Base-by-base conservation (phyloP, 768 basidiomycete species). In the Termitomyces sp. region DNA sequence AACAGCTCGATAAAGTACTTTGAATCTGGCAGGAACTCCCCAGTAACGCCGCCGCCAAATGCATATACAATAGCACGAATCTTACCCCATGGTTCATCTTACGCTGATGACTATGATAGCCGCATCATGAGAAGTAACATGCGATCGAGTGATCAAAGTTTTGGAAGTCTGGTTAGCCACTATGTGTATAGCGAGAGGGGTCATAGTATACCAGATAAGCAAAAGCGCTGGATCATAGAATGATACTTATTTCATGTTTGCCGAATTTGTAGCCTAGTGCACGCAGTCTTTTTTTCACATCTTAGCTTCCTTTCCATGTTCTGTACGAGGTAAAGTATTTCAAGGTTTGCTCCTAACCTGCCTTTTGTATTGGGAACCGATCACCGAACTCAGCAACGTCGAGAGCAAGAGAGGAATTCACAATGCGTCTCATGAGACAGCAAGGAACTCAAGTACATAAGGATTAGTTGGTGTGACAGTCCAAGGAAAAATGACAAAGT, bases 191-290 rank as follows among this genome's bases (percentile, higher is more conserved):
- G 67, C 35, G 71, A 74, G 54, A 63, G 64, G 30, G 64, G 65
- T 53, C 68, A 75, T 56, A 65, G 65, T 53, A 75, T 74, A 41
- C 70, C 67, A 41, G 66, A 71, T 54, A 72, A 73, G 55, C 69
- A 72, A 60, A 76, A 77, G 64, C 79, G 83, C 55, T 85, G 82
- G 83, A 74, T 82, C 59, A 84, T 86, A 60, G 83, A 85, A 70
- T 85, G 69, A 79, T 64, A 32, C 32, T 47, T 33, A 55, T 40
- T 38, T 12, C 16, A 23, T 52, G 8, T 51, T 52, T 53, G 16
- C 41, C 40, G 36, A 35, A 32, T 33, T 57, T 58, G n/a, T 38
- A 38, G 23, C 49, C 16, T n/a, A 44, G 18, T 7, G 36, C 26
- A 51, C 35, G 50, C 32, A 41, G 60, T n/a, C 55, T 58, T 55